phyloP scores from a whole-genome alignment of 352 stramenopile genomes.

The Lagenidium sp. region DNA sequence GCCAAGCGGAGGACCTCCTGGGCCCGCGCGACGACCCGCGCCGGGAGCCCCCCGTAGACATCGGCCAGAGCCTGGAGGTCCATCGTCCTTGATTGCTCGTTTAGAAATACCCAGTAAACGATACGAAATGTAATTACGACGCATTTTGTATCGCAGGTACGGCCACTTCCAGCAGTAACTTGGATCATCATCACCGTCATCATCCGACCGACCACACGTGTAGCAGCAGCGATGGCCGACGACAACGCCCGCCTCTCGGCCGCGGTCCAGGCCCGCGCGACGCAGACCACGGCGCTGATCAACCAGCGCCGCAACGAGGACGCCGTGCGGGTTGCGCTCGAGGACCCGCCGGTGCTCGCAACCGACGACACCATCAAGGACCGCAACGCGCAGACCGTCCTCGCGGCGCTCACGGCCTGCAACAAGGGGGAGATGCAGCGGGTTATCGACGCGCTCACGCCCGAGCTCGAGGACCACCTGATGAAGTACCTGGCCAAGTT shows the following conservation, averaged over 20 bases:
- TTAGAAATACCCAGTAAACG: too few relatives aligned
- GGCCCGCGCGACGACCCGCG: conserved; percentile 32
- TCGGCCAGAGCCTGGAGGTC: conserved; percentile 34
- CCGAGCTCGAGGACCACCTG: conserved; percentile 64
- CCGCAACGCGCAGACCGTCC: conserved; percentile 74
- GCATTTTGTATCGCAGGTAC: too few relatives aligned
- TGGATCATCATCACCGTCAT: too few relatives aligned
- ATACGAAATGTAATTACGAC: too few relatives aligned
- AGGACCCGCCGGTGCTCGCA: conserved; percentile 57
- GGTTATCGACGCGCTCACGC: conserved; percentile 60
- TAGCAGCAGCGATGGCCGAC: conserved; percentile 28
- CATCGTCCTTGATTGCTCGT: too few relatives aligned
- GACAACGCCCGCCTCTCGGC: conserved; percentile 45
- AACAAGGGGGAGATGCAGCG: conserved; percentile 86
- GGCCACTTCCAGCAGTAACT: too few relatives aligned
- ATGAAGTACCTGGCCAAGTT: conserved; percentile 89
- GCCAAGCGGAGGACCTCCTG: conserved; percentile 46
- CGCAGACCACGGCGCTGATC: conserved; percentile 61
- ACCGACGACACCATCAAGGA: conserved; percentile 58
- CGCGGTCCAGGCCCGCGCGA: conserved; percentile 45
- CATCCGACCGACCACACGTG: too few relatives aligned
- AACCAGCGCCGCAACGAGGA: conserved; percentile 78
- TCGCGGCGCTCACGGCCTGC: conserved; percentile 63
- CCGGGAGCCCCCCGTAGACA: conserved; percentile 46
- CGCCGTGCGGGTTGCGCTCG: conserved; percentile 57